phyloP scores from a whole-genome alignment of 768 basidiomycete genomes.

The Leccinum variicolor region DNA sequence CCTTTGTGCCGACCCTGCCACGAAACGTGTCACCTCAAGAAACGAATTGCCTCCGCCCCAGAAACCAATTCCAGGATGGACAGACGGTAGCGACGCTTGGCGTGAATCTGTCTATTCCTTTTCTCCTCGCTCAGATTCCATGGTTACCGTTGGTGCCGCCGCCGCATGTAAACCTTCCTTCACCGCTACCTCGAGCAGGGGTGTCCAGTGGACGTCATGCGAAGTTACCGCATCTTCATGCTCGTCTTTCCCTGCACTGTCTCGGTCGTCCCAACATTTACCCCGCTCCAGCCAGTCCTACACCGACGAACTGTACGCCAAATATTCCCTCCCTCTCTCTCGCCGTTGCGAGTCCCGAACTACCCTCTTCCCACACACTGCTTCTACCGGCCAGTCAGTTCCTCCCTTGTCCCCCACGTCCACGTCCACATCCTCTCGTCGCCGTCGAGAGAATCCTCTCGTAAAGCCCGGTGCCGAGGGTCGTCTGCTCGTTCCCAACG shows the following conservation, averaged over 20 bases:
- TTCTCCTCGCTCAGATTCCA: constrained; percentile 37
- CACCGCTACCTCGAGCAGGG: constrained; percentile 48
- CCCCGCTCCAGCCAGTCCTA: constrained; percentile 30
- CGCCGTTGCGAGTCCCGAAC: constrained; percentile 52
- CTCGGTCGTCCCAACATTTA: constrained; percentile 21
- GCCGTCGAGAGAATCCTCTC: constrained; percentile 50
- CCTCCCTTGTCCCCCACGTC: constrained; percentile 35
- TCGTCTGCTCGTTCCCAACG: constrained; percentile 54
- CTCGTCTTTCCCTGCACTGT: constrained; percentile 24
- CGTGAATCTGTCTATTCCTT: constrained; percentile 61
- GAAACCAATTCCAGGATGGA: constrained; percentile 62
- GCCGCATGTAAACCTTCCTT: constrained; percentile 37
- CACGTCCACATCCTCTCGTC: constrained; percentile 32
- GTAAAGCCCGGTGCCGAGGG: constrained; percentile 62
- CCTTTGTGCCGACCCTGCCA: constrained; percentile 38
- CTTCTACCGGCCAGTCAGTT: constrained; percentile 35
- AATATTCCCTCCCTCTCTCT: constrained; percentile 55
- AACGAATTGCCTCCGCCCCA: constrained; percentile 34
- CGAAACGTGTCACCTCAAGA: constrained; percentile 36
- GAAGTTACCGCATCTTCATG: constrained; percentile 24
- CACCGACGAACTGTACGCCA: constrained; percentile 48
- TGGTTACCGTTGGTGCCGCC: constrained; percentile 27
- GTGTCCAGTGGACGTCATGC: constrained; percentile 47
- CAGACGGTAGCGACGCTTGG: constrained; percentile 64
- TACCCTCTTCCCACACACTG: constrained; percentile 34